phyloP scores from a whole-genome alignment of 108 stramenopile genomes.

The Stephanodiscus triporus region DNA sequence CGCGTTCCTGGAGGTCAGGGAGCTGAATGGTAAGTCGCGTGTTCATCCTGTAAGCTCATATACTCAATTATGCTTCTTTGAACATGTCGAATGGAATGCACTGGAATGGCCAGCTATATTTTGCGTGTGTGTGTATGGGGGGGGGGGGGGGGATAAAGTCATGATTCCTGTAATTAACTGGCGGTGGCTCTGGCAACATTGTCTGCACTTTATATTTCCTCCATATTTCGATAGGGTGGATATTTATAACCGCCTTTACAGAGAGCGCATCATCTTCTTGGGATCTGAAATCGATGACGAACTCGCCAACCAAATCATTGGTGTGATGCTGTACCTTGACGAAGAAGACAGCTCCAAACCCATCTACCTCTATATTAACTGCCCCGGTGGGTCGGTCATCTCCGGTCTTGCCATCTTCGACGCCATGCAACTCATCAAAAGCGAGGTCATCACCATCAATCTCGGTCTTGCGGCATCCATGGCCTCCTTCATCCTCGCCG shows the following conservation, averaged over 20 bases:
- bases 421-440: conserved; percentile 97
- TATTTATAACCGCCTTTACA: conserved; percentile 98
- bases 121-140: too few species aligned
- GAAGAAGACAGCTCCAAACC: conserved; percentile 94
- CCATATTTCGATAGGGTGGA: conserved; percentile 78
- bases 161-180: not conserved
- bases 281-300: conserved; percentile 98
- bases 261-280: conserved; percentile 98
- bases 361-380: conserved; percentile 99
- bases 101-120: not conserved
- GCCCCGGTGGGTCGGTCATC: conserved; percentile 97
- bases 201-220: not conserved
- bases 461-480: conserved; percentile 97
- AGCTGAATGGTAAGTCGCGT: conserved; percentile 75
- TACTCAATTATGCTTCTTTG: not conserved
- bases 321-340: conserved; percentile 94
- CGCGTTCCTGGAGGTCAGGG: conserved; percentile 84
- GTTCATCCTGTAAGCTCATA: not conserved
- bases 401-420: conserved; percentile 97
- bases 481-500: conserved; percentile 97
- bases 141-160: not conserved
- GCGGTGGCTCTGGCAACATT: not conserved
- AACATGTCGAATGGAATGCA: not conserved
- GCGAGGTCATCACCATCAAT: conserved; percentile 96
- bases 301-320: conserved; percentile 98